Conservation (phyloP, 441 rosid species). For the Jatropha multifida region DNA sequence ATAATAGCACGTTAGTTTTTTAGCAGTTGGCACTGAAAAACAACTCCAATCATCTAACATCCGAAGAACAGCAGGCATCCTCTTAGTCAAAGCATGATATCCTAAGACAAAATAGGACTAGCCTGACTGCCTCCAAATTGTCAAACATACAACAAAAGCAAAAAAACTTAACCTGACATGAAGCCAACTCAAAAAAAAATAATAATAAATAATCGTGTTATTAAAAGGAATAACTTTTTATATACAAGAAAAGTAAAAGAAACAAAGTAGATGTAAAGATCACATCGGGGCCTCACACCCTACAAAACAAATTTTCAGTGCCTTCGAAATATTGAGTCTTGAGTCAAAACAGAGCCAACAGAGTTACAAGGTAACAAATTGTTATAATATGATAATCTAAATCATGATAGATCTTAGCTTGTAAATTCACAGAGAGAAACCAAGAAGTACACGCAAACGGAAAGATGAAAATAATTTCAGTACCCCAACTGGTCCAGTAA, state of each 20-base stretch:
- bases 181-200: background rate
- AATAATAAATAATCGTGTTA: too few species aligned
- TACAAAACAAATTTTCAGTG: background rate
- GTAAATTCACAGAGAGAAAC: background rate
- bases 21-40: background rate
- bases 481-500: conserved; percentile 93
- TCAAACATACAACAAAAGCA: background rate
- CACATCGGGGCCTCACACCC: background rate
- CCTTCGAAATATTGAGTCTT: background rate
- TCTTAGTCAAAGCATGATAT: background rate
- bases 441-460: conserved; percentile 13
- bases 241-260: background rate
- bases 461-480: conserved; percentile 25
- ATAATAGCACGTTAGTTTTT: background rate
- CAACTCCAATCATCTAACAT: background rate
- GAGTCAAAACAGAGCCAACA: background rate
- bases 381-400: background rate
- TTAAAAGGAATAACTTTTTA: background rate
- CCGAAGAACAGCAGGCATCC: background rate
- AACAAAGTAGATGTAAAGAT: background rate
- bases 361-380: background rate
- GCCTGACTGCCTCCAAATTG: background rate
- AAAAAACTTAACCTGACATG: background rate
- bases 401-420: background rate
- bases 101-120: background rate